phyloP scores from a whole-genome alignment of 345 rosid genomes.

The Eucalyptus virginea region DNA sequence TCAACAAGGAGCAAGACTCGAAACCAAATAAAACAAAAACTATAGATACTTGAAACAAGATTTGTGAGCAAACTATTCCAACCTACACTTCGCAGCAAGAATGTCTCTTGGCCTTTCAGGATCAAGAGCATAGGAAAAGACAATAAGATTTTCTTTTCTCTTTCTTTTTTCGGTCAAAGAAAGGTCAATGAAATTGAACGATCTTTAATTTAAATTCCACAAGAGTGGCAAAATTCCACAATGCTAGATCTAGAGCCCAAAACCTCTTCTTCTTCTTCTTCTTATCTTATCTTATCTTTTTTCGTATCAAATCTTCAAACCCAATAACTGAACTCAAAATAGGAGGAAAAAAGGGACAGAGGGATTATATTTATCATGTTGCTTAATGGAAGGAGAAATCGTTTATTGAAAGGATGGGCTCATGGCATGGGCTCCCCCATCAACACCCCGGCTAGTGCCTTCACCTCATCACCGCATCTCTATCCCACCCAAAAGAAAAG shows the following conservation, averaged over 20 bases:
- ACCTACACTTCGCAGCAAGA: background rate
- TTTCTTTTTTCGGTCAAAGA: background rate
- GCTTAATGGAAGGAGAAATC: constrained; percentile 99
- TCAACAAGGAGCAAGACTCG: background rate
- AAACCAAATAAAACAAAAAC: background rate
- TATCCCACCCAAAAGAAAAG: background rate
- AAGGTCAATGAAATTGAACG: background rate
- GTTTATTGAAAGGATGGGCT: constrained; percentile 39
- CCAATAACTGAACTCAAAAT: background rate
- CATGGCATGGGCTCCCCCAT: constrained; percentile 70
- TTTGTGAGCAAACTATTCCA: background rate
- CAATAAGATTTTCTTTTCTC: background rate
- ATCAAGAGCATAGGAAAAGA: background rate
- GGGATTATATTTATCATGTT: background rate
- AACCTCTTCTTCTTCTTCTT: background rate
- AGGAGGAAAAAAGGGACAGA: background rate
- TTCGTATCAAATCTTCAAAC: background rate
- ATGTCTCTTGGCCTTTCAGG: background rate
- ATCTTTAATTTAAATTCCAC: background rate
- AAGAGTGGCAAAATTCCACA: constrained; percentile 21
- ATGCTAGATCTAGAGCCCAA: constrained; percentile 23
- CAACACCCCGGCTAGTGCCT: constrained; percentile 49
- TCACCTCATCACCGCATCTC: constrained; percentile 55
- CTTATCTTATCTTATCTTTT: background rate
- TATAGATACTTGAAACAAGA: background rate